Percentiles rank a stretch among this genome's conserved stretches.
phyloP scores from a whole-genome alignment of 2,329 filamentous ascomycete genomes.

The Paecilomyces variotii region DNA sequence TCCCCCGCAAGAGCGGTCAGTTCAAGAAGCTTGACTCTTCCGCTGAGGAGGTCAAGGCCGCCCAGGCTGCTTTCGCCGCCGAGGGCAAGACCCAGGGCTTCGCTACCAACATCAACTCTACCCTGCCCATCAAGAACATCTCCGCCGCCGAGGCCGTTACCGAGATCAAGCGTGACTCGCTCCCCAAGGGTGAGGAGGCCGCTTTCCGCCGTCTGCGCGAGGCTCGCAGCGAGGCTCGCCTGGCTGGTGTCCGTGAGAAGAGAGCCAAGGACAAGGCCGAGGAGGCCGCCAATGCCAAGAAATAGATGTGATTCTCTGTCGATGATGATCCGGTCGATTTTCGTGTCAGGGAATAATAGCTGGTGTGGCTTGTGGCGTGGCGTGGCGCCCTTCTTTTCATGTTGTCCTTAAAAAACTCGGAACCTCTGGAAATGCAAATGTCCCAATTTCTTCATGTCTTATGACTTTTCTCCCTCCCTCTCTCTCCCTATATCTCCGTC shows the following conservation, averaged over 20 bases:
- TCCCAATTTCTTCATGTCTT: neutral
- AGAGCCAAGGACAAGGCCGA: conserved; percentile 74
- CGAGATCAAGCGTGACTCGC: conserved; percentile 73
- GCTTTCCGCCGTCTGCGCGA: conserved; percentile 82
- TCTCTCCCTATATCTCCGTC: too few relatives aligned
- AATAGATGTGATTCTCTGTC: conserved; percentile 38
- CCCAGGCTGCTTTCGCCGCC: conserved; percentile 47
- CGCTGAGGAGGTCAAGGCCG: conserved; percentile 71
- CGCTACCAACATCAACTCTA: conserved; percentile 45
- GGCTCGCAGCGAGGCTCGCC: conserved; percentile 73
- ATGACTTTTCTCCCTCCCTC: neutral
- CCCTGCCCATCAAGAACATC: conserved; percentile 66
- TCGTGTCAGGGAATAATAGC: conserved; percentile 24
- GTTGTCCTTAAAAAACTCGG: conserved; percentile 2
- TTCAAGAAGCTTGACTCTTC: conserved; percentile 86
- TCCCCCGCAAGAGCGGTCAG: conserved; percentile 90
- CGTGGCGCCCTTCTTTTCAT: conserved; percentile 26
- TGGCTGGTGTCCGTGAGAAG: conserved; percentile 84
- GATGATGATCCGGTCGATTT: conserved; percentile 34
- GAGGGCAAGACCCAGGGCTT: conserved; percentile 44
- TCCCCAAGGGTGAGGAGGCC: conserved; percentile 72
- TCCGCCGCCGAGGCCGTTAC: conserved; percentile 50
- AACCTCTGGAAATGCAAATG: conserved; percentile 5
- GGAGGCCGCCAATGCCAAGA: conserved; percentile 51
- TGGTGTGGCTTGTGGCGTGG: conserved; percentile 23